These are phyloP conservation scores for Brassica carinata DNA, from an alignment of 345 rosid species.

Conservation along the genomic window DNA sequence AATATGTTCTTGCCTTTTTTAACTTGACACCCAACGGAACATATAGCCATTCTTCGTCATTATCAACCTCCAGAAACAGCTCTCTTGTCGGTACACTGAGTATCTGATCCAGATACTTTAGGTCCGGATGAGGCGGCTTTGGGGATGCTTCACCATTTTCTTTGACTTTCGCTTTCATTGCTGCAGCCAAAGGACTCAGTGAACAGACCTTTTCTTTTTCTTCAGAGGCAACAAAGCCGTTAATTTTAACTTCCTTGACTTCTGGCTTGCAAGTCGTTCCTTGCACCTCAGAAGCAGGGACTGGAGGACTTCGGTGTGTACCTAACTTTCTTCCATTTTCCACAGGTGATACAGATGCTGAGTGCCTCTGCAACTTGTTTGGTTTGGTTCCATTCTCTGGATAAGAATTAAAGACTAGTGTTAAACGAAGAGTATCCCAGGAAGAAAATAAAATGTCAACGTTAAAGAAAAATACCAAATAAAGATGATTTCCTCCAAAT, in stretches of 20 bases:
- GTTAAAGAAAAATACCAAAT: constrained; percentile 6
- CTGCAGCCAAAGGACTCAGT: constrained; percentile 30
- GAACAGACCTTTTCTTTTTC: constrained; percentile 32
- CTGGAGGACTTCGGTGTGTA: constrained; percentile 28
- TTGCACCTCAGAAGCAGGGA: constrained; percentile 32
- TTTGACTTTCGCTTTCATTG: constrained; percentile 32
- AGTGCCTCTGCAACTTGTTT: constrained; percentile 48
- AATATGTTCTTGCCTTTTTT: constrained; percentile 41
- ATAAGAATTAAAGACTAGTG: constrained; percentile 22
- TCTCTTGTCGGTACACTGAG: constrained; percentile 58
- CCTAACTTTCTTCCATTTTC: constrained; percentile 54
- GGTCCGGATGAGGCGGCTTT: constrained; percentile 69
- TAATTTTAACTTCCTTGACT: constrained; percentile 44
- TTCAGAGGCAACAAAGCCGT: constrained; percentile 46
- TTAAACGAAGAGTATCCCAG: not conserved
- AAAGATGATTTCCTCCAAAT: not conserved
- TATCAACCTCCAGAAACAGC: constrained; percentile 35
- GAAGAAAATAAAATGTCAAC: not conserved
- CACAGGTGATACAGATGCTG: constrained; percentile 35
- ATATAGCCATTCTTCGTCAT: constrained; percentile 67
- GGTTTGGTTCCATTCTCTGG: constrained; percentile 52
- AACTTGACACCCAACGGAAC: constrained; percentile 25
- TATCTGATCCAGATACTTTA: constrained; percentile 53
- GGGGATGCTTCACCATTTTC: constrained; percentile 42
- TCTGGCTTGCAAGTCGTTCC: constrained; percentile 36